phyloP scores from a whole-genome alignment of 106 monocot species.

The Vanilla planifolia region DNA sequence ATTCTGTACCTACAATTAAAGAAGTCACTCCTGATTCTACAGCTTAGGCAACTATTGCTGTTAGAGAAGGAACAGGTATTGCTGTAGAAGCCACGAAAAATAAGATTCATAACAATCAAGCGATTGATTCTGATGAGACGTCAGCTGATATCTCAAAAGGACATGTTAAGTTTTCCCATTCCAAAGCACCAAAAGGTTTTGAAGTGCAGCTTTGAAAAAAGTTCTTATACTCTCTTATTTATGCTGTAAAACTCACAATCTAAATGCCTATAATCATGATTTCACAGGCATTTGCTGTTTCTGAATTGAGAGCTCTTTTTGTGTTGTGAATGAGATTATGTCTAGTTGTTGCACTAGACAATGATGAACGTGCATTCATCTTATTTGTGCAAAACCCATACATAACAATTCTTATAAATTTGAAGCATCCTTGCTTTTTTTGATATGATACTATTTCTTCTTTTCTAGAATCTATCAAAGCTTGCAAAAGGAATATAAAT shows the following conservation, averaged over 20 bases:
- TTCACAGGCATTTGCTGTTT: constrained; percentile 76
- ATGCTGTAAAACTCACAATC: too few relatives aligned
- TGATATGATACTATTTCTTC: not conserved
- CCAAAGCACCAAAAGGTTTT: constrained; percentile 51
- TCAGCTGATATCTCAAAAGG: constrained; percentile 8
- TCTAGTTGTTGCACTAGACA: constrained; percentile 68
- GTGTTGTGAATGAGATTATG: constrained; percentile 68
- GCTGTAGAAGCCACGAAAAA: too few relatives aligned
- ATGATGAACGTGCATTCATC: constrained; percentile 59
- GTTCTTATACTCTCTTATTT: too few relatives aligned
- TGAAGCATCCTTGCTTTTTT: not conserved
- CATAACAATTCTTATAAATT: not conserved
- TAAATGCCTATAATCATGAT: not conserved
- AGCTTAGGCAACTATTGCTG: constrained; percentile 3
- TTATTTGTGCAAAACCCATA: not conserved
- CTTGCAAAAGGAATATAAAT: not conserved
- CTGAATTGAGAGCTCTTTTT: constrained; percentile 72
- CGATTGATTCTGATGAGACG: constrained; percentile 13
- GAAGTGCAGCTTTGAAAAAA: too few relatives aligned
- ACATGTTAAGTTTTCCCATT: constrained; percentile 21
- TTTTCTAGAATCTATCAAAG: constrained; percentile 29
- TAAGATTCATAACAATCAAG: constrained; percentile 9
- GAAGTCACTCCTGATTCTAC: constrained; percentile 8
- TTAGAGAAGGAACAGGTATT: constrained; percentile 21
- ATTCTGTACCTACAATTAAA: constrained; percentile 16